Base-by-base conservation (phyloP, 805 yeast species). In the Starmerella powellii region DNA sequence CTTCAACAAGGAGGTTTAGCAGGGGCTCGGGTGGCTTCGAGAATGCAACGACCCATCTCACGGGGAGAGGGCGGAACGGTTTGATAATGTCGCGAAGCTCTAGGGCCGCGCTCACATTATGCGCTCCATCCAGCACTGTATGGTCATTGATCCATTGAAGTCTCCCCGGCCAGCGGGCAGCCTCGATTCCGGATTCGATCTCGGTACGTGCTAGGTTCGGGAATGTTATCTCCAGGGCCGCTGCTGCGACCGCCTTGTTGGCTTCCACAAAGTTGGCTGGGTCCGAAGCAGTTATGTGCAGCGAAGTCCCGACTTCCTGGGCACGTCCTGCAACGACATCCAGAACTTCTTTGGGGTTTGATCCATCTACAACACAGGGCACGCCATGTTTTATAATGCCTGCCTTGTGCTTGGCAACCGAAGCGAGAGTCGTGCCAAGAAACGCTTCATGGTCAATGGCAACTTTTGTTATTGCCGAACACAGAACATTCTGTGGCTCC, bases 51-150 rank as follows among this genome's bases (percentile, higher is more conserved):
- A 88, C 67, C 59, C 79, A 84, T 0, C 73, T 65, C 2, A 75
- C 48, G 49, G 71, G 62, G 47, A 4, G 4, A 8, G 15, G 4
- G 33, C 44, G 31, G 1, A 59, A 54, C 31, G 55, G 46, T 1
- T 65, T 59, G 2, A 86, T 60, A 56, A 67, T 84, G 31, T 67
- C 67, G 0, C 70, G 71, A 24, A 91, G 63, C 53, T 80, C 84
- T n/a, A 63, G 60, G 0, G 95, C 91, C 0, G 96, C 94, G 46
- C 78, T 75, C 5, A 74, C 76, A 57, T 91, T 91, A 58, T 91
- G 97, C 0, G 97, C 96, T 2, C 97, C 97, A 62, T 88, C 97
- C 2, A 91, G 55, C 3, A 91, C 60, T 0, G 76, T 59, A 1
- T 53, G 48, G 0, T 67, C 39, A 1, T 58, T 50, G 12, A 73